Percentiles rank a stretch among this genome's conserved stretches.
phyloP scores from a whole-genome alignment of 2,329 filamentous ascomycete species.

The Ophiostoma populinum region DNA sequence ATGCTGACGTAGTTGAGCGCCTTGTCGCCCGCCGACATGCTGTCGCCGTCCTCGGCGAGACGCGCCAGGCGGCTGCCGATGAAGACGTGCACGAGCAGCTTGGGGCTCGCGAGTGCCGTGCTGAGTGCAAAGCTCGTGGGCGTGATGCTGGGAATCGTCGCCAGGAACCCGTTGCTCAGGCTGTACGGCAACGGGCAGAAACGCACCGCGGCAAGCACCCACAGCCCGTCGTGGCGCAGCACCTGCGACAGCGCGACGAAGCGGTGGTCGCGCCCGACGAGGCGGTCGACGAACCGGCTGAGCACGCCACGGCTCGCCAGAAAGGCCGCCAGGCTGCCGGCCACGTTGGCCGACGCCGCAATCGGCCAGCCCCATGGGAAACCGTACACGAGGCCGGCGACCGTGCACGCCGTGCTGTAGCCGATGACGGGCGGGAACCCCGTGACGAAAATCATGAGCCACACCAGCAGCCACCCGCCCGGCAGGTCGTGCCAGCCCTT shows the following conservation, averaged over 20 bases:
- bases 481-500: slow-evolving; percentile 57
- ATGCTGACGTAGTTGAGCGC: slow-evolving; percentile 74
- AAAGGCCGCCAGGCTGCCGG: slow-evolving; percentile 66
- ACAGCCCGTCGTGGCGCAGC: slow-evolving; percentile 75
- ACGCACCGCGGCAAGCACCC: slow-evolving; percentile 78
- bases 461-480: slow-evolving; percentile 60
- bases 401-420: slow-evolving; percentile 54
- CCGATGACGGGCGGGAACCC: slow-evolving; percentile 80
- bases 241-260: slow-evolving; percentile 82
- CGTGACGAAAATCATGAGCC: slow-evolving; percentile 55
- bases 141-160: slow-evolving; percentile 78
- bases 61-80: slow-evolving; percentile 70
- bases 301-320: slow-evolving; percentile 64
- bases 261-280: slow-evolving; percentile 68
- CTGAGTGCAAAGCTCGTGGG: slow-evolving; percentile 62
- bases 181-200: slow-evolving; percentile 88
- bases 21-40: slow-evolving; percentile 66
- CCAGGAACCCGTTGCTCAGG: slow-evolving; percentile 82
- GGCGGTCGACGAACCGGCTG: slow-evolving; percentile 57
- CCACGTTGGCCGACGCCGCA: slow-evolving; percentile 58
- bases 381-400: slow-evolving; percentile 37
- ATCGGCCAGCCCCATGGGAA: slow-evolving; percentile 61
- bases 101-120: slow-evolving; percentile 67
- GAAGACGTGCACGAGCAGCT: slow-evolving; percentile 82
- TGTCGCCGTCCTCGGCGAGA: slow-evolving; percentile 66